phyloP scores from a whole-genome alignment of 768 basidiomycete genomes.

The Phaeotremella fagi region DNA sequence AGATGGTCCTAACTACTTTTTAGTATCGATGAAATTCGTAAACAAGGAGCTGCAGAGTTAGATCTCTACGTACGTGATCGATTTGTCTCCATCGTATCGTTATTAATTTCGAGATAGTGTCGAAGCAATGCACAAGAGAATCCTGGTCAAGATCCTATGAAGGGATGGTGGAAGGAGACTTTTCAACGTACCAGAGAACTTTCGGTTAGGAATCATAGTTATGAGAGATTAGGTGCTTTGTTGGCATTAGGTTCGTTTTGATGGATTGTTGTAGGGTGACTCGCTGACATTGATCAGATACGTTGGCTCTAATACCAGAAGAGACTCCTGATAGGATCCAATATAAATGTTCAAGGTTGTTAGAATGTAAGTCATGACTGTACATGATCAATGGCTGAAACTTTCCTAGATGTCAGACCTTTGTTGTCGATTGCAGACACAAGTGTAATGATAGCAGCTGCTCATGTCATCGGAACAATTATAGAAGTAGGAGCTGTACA shows the following conservation, averaged over 20 bases:
- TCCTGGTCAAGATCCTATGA: conserved; percentile 36
- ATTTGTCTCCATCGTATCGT: background rate
- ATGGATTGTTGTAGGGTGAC: background rate
- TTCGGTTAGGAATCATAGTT: conserved; percentile 36
- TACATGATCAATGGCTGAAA: too few species aligned
- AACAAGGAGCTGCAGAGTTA: background rate
- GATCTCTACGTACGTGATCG: background rate
- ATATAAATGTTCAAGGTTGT: conserved; percentile 36
- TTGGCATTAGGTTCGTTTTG: conserved; percentile 33
- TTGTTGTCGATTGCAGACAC: conserved; percentile 86
- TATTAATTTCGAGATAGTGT: background rate
- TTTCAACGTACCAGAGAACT: conserved; percentile 40
- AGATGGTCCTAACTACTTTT: background rate
- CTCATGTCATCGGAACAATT: conserved; percentile 74
- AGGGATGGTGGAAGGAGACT: conserved; percentile 36
- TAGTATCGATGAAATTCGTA: background rate
- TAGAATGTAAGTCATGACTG: conserved; percentile 36
- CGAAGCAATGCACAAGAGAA: conserved; percentile 24
- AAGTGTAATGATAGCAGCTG: conserved; percentile 88
- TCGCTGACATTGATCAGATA: background rate
- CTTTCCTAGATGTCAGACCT: conserved; percentile 63
- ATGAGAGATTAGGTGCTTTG: conserved; percentile 35
- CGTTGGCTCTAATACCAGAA: conserved; percentile 6
- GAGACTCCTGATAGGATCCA: conserved; percentile 35
- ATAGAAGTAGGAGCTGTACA: conserved; percentile 74